Conservation (phyloP, 306 rosid genomes). For the Malus orientalis region DNA sequence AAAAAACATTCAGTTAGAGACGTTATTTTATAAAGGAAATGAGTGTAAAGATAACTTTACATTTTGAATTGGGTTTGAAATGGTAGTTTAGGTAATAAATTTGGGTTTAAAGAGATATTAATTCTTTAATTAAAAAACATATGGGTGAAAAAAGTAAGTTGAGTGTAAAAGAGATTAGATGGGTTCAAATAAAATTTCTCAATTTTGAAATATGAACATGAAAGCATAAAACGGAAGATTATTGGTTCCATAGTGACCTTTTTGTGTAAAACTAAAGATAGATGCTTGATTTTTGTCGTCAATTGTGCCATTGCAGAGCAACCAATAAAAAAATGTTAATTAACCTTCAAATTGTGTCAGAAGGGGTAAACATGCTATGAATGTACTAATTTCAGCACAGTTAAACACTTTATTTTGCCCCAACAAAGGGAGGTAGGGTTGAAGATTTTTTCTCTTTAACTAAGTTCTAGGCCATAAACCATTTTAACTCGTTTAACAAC, state of each 20-base stretch:
- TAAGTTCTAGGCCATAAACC: neutral
- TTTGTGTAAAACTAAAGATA: conserved; percentile 68
- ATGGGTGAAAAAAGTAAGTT: too few relatives aligned
- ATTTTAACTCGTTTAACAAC: too few relatives aligned
- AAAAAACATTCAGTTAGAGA: too few relatives aligned
- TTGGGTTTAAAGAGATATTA: too few relatives aligned
- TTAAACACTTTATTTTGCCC: neutral
- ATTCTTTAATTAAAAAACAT: too few relatives aligned
- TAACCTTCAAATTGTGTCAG: neutral
- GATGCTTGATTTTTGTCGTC: conserved; percentile 79
- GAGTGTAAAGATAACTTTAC: too few relatives aligned
- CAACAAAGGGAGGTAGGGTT: too few relatives aligned
- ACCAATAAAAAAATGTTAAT: neutral
- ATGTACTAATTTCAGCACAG: neutral
- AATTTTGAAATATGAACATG: neutral
- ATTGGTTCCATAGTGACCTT: conserved; percentile 46
- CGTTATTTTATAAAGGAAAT: too few relatives aligned
- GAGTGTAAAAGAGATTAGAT: too few relatives aligned
- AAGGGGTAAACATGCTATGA: neutral
- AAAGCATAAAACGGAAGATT: neutral
- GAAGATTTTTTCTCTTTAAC: too few relatives aligned
- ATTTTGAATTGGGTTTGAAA: too few relatives aligned
- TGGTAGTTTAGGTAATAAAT: too few relatives aligned
- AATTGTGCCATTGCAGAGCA: conserved; percentile 72
- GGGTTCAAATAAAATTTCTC: neutral